Percentiles rank a stretch among this genome's conserved stretches.
phyloP scores from a whole-genome alignment of 305 asterid species.

The Nicotiana rustica region DNA sequence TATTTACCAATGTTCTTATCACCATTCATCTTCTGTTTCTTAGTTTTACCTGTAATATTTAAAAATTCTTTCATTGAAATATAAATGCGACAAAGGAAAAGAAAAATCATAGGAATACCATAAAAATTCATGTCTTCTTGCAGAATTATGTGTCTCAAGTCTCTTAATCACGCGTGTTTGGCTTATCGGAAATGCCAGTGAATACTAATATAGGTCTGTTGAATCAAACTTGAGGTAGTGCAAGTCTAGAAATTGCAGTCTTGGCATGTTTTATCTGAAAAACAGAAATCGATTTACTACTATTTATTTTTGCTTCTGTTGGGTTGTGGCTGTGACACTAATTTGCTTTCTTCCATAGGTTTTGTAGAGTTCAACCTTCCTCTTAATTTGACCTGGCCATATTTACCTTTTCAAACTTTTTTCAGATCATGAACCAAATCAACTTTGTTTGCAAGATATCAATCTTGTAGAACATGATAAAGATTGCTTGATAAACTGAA shows the following conservation, averaged over 20 bases:
- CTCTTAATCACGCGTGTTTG: not conserved
- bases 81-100: slow-evolving; percentile 42
- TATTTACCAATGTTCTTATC: slow-evolving; percentile 34
- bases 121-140: slow-evolving; percentile 1
- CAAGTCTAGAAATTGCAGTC: slow-evolving; percentile 5
- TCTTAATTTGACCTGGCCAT: not conserved
- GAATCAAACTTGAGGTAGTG: not conserved
- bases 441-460: slow-evolving; percentile 29
- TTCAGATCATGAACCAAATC: not conserved
- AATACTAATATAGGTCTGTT: not conserved
- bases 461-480: not conserved
- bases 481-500: not conserved
- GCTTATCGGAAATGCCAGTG: not conserved
- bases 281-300: not conserved
- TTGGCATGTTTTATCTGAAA: not conserved
- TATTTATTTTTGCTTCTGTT: not conserved
- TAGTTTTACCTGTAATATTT: slow-evolving; percentile 48
- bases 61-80: slow-evolving; percentile 46
- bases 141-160: slow-evolving; percentile 14
- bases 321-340: not conserved
- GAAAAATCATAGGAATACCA: slow-evolving; percentile 46
- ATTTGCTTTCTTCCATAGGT: not conserved
- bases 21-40: slow-evolving; percentile 43
- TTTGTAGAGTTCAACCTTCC: not conserved
- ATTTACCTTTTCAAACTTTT: not conserved